Evolutionary conservation across 441 rosid genomes (phyloP).

Genomic region (Bocquillonia castaneifolia): DNA sequence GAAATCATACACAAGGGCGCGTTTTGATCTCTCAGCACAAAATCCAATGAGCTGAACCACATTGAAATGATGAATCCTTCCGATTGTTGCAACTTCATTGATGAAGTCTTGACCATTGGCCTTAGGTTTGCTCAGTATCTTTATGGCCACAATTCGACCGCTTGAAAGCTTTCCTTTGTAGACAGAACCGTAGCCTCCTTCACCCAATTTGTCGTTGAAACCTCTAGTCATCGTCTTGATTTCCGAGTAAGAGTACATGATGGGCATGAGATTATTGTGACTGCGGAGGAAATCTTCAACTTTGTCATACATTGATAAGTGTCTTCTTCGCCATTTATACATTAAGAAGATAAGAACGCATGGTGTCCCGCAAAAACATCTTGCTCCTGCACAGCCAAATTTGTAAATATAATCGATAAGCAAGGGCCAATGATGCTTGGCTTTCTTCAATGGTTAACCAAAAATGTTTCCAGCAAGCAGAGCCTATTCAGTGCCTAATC

Average conservation of each 20-base stretch:
- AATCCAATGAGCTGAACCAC: conserved; percentile 21
- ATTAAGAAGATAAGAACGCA: neutral
- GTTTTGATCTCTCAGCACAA: no score
- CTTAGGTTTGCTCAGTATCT: conserved; percentile 15
- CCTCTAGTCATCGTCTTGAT: conserved; percentile 23
- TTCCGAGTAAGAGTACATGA: conserved; percentile 20
- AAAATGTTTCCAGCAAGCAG: neutral
- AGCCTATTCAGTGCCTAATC: no score
- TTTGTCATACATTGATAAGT: conserved; percentile 12
- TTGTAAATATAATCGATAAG: neutral
- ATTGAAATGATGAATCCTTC: conserved; percentile 24
- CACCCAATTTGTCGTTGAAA: no score
- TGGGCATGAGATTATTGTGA: conserved; percentile 17
- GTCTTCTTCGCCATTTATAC: conserved; percentile 13
- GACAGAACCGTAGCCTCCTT: no score
- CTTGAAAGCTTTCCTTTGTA: conserved; percentile 23
- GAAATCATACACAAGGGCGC: no score
- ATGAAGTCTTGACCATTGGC: conserved; percentile 25
- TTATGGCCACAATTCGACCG: conserved; percentile 17
- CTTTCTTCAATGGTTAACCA: neutral
- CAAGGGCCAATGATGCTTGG: neutral
- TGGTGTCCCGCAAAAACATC: neutral
- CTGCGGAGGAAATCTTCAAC: conserved; percentile 19
- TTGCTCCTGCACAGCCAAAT: neutral
- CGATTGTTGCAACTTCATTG: conserved; percentile 28